Evolutionary conservation across 768 basidiomycete genomes (phyloP).

Genomic region (Clathrus columnatus): DNA sequence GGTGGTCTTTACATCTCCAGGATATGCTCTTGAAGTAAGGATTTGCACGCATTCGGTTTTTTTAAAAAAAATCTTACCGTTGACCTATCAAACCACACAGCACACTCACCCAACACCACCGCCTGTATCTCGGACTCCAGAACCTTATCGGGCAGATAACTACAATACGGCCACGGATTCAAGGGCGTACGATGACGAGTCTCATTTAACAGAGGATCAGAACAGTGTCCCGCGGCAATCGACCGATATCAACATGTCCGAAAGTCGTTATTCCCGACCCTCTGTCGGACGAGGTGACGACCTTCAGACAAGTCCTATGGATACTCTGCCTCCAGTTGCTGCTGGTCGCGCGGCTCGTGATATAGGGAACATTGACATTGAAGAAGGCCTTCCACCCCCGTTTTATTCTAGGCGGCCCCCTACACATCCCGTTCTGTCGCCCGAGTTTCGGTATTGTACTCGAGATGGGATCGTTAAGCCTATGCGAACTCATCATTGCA

Average conservation of each 20-base stretch:
- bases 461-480: slow-evolving; percentile 64
- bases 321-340: background rate
- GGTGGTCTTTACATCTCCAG: slow-evolving; percentile 61
- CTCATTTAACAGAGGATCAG: background rate
- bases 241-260: slow-evolving; percentile 8
- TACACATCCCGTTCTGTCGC: slow-evolving; percentile 40
- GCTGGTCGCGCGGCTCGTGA: slow-evolving; percentile 5
- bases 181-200: background rate
- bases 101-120: slow-evolving; percentile 19
- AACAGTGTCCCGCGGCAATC: background rate
- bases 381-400: slow-evolving; percentile 11
- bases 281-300: slow-evolving; percentile 13
- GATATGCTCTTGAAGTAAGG: background rate
- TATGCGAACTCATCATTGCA: slow-evolving; percentile 69
- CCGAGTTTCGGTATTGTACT: slow-evolving; percentile 60
- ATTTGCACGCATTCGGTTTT: no score
- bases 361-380: background rate
- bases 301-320: background rate
- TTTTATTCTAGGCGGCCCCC: slow-evolving; percentile 26
- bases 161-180: background rate
- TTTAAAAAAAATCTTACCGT: background rate
- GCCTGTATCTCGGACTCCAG: slow-evolving; percentile 10
- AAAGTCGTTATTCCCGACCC: slow-evolving; percentile 10
- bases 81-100: slow-evolving; percentile 12
- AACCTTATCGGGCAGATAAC: background rate